Percentiles rank a stretch among this genome's conserved stretches.
Evolutionary conservation across 1,139 yeast genomes (phyloP).

Genomic region (Saccharomyces pastorianus): DNA sequence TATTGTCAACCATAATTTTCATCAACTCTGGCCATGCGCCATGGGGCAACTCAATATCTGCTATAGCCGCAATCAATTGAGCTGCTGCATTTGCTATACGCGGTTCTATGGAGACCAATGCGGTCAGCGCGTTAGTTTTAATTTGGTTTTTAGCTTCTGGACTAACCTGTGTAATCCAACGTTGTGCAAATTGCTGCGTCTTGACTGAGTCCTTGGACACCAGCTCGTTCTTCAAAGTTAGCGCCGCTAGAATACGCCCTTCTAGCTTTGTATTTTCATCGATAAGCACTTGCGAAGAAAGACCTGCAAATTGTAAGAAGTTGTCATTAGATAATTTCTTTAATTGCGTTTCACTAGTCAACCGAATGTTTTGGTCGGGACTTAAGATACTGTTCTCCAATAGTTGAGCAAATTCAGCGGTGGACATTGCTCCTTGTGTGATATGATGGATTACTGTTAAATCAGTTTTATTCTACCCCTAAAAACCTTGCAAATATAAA

Average conservation of each 20-base stretch:
- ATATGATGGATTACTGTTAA: background rate
- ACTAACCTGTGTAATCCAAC: constrained; percentile 41
- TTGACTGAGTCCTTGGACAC: constrained; percentile 61
- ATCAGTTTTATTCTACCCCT: background rate
- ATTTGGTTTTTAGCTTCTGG: constrained; percentile 50
- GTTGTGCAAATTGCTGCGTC: constrained; percentile 44
- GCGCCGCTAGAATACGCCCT: constrained; percentile 87
- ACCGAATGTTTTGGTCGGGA: constrained; percentile 58
- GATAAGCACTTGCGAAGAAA: constrained; percentile 65
- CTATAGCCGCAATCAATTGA: constrained; percentile 92
- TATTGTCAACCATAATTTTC: constrained; percentile 74
- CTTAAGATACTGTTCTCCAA: constrained; percentile 72
- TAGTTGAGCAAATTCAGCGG: constrained; percentile 57
- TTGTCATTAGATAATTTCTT: constrained; percentile 64
- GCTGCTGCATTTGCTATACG: constrained; percentile 87
- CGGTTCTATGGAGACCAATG: constrained; percentile 59
- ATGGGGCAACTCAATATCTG: constrained; percentile 85
- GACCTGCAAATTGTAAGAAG: constrained; percentile 63
- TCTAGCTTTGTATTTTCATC: constrained; percentile 62
- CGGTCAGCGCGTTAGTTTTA: constrained; percentile 56
- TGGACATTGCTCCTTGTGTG: constrained; percentile 12
- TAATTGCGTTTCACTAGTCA: constrained; percentile 75
- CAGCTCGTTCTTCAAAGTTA: constrained; percentile 79
- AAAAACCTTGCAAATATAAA: background rate
- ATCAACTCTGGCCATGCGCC: constrained; percentile 85